phyloP scores from a whole-genome alignment of 129 eudicot genomes.

The Pseudognaphalium luteoalbum region DNA sequence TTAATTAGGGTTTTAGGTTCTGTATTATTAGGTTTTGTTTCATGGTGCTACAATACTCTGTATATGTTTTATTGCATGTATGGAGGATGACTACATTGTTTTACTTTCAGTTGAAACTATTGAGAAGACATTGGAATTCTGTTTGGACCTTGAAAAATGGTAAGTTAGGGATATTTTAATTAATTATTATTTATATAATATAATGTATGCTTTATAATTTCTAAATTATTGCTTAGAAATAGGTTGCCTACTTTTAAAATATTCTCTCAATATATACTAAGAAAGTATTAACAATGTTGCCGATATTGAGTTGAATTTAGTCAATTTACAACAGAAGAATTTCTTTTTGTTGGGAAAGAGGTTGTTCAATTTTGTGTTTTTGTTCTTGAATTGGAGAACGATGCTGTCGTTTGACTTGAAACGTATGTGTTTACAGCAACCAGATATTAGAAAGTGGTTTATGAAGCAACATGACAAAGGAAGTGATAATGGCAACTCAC shows the following conservation, averaged over 20 bases:
- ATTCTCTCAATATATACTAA: no score
- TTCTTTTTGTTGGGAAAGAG: neutral
- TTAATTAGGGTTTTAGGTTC: neutral
- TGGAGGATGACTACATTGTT: slow-evolving; percentile 6
- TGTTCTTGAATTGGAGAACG: neutral
- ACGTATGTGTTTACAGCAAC: slow-evolving; percentile 31
- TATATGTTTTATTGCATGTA: neutral
- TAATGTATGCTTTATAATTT: neutral
- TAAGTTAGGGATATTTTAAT: neutral
- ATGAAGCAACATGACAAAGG: slow-evolving; percentile 67
- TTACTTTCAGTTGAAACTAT: slow-evolving; percentile 19
- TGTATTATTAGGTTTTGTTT: slow-evolving; percentile 7
- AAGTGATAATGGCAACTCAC: slow-evolving; percentile 44
- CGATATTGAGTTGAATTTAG: no score
- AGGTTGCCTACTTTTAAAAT: no score
- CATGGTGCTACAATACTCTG: neutral
- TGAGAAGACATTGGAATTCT: slow-evolving; percentile 17
- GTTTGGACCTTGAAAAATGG: slow-evolving; percentile 30
- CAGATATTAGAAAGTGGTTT: slow-evolving; percentile 93
- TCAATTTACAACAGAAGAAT: no score
- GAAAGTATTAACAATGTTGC: no score
- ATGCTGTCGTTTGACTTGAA: slow-evolving; percentile 8
- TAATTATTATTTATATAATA: neutral
- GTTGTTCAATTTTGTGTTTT: neutral
- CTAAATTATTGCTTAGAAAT: neutral